These are phyloP conservation scores for Poa pratensis DNA, from an alignment of 176 grass and related monocot species.

Conservation along the genomic window DNA sequence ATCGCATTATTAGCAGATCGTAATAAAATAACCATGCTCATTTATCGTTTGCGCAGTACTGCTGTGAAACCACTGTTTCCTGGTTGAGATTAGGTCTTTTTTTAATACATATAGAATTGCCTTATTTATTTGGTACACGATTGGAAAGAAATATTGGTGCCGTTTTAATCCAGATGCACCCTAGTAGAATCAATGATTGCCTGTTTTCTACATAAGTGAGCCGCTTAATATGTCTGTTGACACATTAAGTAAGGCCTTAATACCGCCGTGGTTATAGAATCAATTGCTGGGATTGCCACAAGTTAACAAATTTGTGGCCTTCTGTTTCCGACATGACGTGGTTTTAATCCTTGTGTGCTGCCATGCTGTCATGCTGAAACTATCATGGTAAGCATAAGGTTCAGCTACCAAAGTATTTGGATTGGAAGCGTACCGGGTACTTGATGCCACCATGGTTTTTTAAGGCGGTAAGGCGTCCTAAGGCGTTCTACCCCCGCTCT, in stretches of 20 bases:
- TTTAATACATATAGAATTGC: neutral
- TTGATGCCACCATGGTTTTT: neutral
- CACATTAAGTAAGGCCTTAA: neutral
- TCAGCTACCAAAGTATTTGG: neutral
- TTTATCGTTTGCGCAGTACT: neutral
- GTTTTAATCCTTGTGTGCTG: neutral
- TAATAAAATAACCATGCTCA: constrained; percentile 5
- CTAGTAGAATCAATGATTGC: neutral
- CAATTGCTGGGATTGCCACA: neutral
- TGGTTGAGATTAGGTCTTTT: neutral
- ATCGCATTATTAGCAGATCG: neutral
- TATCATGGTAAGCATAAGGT: neutral
- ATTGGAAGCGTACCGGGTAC: neutral
- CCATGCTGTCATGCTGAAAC: neutral
- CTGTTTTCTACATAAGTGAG: constrained; percentile 3
- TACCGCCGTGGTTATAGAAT: neutral
- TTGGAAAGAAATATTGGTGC: neutral
- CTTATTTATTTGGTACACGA: neutral
- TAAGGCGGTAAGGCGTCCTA: too few species aligned
- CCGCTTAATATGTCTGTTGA: neutral
- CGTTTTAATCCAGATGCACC: neutral
- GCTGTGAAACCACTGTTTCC: neutral
- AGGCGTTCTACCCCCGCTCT: too few species aligned
- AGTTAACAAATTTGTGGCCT: neutral
- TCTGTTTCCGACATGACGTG: neutral